Percentiles rank a stretch among this genome's conserved stretches.
These are phyloP conservation scores for Ogataea philodendri DNA, from an alignment of 805 yeast genomes.

Conservation along the genomic window DNA sequence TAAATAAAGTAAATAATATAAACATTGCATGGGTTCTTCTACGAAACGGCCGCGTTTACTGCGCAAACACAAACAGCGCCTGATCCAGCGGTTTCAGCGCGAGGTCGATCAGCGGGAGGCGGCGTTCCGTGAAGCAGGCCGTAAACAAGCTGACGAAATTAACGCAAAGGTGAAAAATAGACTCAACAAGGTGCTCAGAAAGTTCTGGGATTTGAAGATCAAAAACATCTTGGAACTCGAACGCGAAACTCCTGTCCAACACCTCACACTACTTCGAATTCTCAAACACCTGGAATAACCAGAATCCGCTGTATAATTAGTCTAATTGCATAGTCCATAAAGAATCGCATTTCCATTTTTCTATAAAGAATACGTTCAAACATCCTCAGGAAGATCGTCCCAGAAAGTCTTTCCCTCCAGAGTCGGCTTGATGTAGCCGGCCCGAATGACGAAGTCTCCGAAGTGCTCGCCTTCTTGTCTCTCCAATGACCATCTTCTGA, in stretches of 20 bases:
- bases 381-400: constrained; percentile 85
- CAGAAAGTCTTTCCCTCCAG: constrained; percentile 91
- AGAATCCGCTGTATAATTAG: constrained; percentile 1
- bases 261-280: constrained; percentile 31
- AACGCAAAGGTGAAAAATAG: constrained; percentile 41
- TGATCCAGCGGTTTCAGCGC: constrained; percentile 32
- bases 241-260: constrained; percentile 35
- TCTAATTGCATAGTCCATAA: too few species aligned
- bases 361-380: constrained; percentile 33
- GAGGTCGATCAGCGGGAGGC: constrained; percentile 22
- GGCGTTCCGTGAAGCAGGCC: constrained; percentile 25
- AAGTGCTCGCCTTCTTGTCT: constrained; percentile 90
- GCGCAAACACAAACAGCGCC: constrained; percentile 36
- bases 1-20: constrained; percentile 3
- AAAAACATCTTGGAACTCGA: constrained; percentile 46
- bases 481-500: constrained; percentile 92
- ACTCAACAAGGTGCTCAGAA: constrained; percentile 45
- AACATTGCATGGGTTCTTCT: constrained; percentile 4
- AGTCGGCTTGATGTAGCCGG: constrained; percentile 85
- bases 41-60: constrained; percentile 24
- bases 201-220: constrained; percentile 48
- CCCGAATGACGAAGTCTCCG: constrained; percentile 88
- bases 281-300: constrained; percentile 27
- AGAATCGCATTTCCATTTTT: too few species aligned
- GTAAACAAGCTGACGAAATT: constrained; percentile 28